Evolutionary conservation across 2,329 filamentous ascomycete genomes (phyloP).

Genomic region (Phyllosticta citribraziliensis): DNA sequence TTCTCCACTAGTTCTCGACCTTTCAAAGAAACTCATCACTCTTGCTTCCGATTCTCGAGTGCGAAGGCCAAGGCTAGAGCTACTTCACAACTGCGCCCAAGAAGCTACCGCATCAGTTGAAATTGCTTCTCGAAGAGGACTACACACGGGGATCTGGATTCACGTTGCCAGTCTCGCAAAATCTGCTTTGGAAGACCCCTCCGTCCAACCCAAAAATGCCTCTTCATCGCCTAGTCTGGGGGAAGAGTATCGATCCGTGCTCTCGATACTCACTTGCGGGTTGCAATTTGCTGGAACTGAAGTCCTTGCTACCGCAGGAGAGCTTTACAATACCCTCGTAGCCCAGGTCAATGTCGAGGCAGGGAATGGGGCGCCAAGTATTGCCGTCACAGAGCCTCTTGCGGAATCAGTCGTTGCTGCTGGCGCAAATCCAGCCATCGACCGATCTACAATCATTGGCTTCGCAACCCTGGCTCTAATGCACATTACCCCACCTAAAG

Average conservation of each 20-base stretch:
- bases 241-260: slow-evolving; percentile 59
- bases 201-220: background rate
- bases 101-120: slow-evolving; percentile 16
- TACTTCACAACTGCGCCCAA: slow-evolving; percentile 27
- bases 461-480: slow-evolving; percentile 28
- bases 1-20: background rate
- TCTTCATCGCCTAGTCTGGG: slow-evolving; percentile 35
- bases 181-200: background rate
- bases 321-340: slow-evolving; percentile 48
- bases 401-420: slow-evolving; percentile 32
- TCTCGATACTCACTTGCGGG: slow-evolving; percentile 51
- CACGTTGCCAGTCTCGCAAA: background rate
- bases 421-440: slow-evolving; percentile 23
- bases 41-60: background rate
- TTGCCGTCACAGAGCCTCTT: slow-evolving; percentile 62
- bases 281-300: slow-evolving; percentile 40
- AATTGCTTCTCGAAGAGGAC: background rate
- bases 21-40: background rate
- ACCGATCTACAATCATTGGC: background rate
- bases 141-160: slow-evolving; percentile 19
- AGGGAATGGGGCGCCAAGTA: slow-evolving; percentile 56
- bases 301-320: slow-evolving; percentile 12
- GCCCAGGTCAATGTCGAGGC: slow-evolving; percentile 50
- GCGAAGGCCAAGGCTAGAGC: slow-evolving; percentile 24
- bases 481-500: slow-evolving; percentile 44